Percentiles rank a stretch among this genome's conserved stretches.
These are phyloP conservation scores for Ogataea henricii DNA, from an alignment of 805 yeast species.

Conservation along the genomic window DNA sequence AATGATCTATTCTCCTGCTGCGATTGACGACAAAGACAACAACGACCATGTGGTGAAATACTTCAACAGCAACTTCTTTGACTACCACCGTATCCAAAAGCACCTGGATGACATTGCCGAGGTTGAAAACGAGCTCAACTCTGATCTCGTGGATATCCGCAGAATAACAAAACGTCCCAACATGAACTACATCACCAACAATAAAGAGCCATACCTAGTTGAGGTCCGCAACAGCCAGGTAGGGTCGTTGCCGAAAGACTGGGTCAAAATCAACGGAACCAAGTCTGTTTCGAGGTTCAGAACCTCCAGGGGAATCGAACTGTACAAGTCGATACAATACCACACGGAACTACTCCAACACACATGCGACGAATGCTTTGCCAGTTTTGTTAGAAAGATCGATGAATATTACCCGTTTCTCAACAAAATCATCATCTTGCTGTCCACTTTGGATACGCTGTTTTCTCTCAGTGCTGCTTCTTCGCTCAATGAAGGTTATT, in stretches of 20 bases:
- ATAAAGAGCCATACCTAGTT: constrained; percentile 70
- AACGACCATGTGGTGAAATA: constrained; percentile 38
- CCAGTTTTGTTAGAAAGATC: constrained; percentile 41
- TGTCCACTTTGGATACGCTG: constrained; percentile 67
- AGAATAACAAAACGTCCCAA: constrained; percentile 54
- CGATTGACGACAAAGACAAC: constrained; percentile 54
- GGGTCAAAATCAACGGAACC: constrained; percentile 77
- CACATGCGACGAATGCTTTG: constrained; percentile 50
- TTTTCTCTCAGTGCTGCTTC: constrained; percentile 67
- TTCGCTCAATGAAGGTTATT: constrained; percentile 43
- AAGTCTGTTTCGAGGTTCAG: constrained; percentile 70
- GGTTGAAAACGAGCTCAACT: constrained; percentile 49
- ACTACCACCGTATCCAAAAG: constrained; percentile 35
- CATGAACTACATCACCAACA: constrained; percentile 54
- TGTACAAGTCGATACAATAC: constrained; percentile 59
- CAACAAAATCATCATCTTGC: constrained; percentile 43
- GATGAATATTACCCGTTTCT: constrained; percentile 40
- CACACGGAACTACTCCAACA: constrained; percentile 55
- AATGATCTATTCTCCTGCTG: constrained; percentile 55
- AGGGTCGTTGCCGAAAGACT: constrained; percentile 63
- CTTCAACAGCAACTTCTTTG: constrained; percentile 47
- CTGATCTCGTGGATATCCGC: constrained; percentile 53
- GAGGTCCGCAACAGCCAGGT: constrained; percentile 68
- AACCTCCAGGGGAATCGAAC: constrained; percentile 55
- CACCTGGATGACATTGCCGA: constrained; percentile 44